Base-by-base conservation (phyloP, 768 basidiomycete species). In the Tephrocybe rancida region DNA sequence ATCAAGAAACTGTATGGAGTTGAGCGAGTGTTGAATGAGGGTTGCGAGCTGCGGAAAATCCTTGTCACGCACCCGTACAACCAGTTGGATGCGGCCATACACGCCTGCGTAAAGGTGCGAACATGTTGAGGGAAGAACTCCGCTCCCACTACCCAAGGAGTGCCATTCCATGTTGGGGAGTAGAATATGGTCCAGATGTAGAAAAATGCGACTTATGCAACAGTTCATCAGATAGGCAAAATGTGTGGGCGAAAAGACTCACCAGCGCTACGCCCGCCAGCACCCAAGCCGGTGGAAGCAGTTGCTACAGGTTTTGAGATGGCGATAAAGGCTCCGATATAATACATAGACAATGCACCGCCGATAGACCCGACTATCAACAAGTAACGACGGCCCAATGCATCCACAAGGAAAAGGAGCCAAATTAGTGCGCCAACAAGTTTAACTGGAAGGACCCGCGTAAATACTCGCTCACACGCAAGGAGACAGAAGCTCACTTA, bases 121-220 rank as follows among this genome's bases (percentile, higher is more conserved):
- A 73, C 70, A 57, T 73, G 71, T 46, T 72, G 71, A 9, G 73
- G 75, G 65, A 78, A 78, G 46, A 77, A 67, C 52, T 77, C 78
- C 14, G 73, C 70, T 21, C 67, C 67, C 16, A 78, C 67, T 26
- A 78, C 74, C 77, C 77, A 79, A 2, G 76, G 75, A 1, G 76
- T 74, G 11, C 76, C 79, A 50, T 79, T 79, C 70, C 74, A 76
- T 0, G 69, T 67, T 5, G 74, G 69, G 1, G 67, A 67, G 51
- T 74, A 75, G 55, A 70, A 73, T 11, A 70, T 61, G 0, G 70
- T 72, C 69, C 70, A 75, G 21, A 74, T 59, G 56, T 73, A 74
- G 51, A 73, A 73, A 58, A 72, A 69, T 5, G 64, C 69, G 29
- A 72, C 67, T 65, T n/a, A 39, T 25, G 10, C 5, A 8, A 16